Conservation (phyloP, 208 protist genomes). For the Trypanosoma scelopori region DNA sequence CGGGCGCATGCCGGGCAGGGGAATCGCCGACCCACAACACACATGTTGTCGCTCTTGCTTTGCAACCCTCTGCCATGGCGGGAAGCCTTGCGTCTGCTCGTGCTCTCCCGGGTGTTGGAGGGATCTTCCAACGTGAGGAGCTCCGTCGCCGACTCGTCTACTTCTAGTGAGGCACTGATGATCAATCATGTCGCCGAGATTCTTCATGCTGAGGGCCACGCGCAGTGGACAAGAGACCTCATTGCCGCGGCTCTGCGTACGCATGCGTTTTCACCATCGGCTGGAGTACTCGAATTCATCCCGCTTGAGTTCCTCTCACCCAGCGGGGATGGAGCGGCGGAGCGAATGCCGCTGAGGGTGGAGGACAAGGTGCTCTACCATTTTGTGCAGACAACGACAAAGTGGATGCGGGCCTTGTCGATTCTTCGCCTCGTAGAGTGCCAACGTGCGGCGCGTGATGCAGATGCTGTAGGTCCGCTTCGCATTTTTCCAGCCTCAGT, state of each 20-base stretch:
- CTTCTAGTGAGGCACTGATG: slow-evolving; percentile 17
- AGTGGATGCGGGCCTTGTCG: slow-evolving; percentile 16
- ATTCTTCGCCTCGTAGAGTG: background rate
- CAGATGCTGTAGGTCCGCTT: background rate
- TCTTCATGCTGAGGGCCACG: slow-evolving; percentile 27
- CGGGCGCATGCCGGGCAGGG: background rate
- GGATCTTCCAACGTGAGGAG: background rate
- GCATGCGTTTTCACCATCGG: slow-evolving; percentile 26
- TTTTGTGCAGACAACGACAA: slow-evolving; percentile 22
- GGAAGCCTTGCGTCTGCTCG: slow-evolving; percentile 34
- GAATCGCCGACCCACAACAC: slow-evolving; percentile 25
- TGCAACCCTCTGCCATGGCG: slow-evolving; percentile 44
- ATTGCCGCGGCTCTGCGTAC: background rate
- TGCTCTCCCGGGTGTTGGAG: background rate
- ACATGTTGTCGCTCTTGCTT: slow-evolving; percentile 49
- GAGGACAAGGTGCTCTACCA: slow-evolving; percentile 26
- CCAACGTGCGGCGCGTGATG: background rate
- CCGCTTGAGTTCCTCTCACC: slow-evolving; percentile 7
- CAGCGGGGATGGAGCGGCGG: background rate
- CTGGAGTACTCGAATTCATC: slow-evolving; percentile 20
- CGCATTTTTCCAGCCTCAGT: slow-evolving; percentile 27
- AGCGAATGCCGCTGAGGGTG: background rate
- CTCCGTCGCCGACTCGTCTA: background rate
- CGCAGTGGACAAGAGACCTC: background rate
- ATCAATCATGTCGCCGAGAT: slow-evolving; percentile 24